Base-by-base conservation (phyloP, 129 eudicot species). In the Helianthus annuus region DNA sequence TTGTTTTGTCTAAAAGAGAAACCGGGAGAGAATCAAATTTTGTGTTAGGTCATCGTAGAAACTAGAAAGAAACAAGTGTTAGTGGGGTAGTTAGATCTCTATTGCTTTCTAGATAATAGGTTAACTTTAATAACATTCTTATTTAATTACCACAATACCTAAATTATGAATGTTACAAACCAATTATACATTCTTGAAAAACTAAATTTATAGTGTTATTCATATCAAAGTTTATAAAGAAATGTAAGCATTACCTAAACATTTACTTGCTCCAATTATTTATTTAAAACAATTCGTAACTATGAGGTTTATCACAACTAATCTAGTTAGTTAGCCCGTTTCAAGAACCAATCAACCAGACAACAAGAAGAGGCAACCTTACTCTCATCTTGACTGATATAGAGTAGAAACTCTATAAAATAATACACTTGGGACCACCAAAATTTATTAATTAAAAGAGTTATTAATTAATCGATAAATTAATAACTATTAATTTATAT, bases 41-140 rank as follows among this genome's bases (percentile, higher is more conserved):
- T 36, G 4, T 57, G 34, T 59, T 68, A 48, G 45, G 68, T 13
- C 36, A 14, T 49, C 3, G 0, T 27, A 69, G 36, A 32, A 32
- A 32, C 60, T 69, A 15, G 54, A 77, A 60, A 68, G 55, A 69
- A 68, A 60, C 48, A 39, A 7, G 14, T 61, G 44, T 61, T 59
- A 77, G 74, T 76, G 74, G 76, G 55, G 75, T 69, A 2, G 81
- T 77, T 77, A 36, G 76, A 59, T 59, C 22, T 48, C 46, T 54
- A 65, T 71, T 66, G 69, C 51, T 46, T 49, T 76, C 5, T 68
- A 69, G 75, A 58, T 68, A 12, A 58, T 48, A 48, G 55, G 5
- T 76, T 58, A 12, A 10, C 19, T 54, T 16, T 7, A 12, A 15
- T 29, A 65, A 8, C 44, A 34, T 76, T 29, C 4, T 60, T 56